Evolutionary conservation across 2,329 filamentous ascomycete genomes (phyloP).

Genomic region (Exutisphaerella laricina): DNA sequence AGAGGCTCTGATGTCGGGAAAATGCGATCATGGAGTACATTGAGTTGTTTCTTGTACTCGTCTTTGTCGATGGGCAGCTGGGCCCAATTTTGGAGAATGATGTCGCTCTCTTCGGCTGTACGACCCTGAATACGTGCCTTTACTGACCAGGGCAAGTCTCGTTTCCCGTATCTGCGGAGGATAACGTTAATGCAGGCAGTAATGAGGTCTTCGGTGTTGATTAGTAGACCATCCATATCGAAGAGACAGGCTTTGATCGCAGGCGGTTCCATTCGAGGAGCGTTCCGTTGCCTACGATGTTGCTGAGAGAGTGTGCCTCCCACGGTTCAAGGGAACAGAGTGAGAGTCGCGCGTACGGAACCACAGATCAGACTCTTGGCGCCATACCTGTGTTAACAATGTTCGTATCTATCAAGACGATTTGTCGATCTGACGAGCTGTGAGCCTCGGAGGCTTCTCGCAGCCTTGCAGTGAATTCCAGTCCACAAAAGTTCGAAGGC

Average conservation of each 20-base stretch:
- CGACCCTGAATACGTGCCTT: slow-evolving; percentile 76
- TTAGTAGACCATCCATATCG: slow-evolving; percentile 95
- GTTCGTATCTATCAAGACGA: too few relatives aligned
- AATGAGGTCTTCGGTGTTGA: slow-evolving; percentile 86
- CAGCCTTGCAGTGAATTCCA: too few relatives aligned
- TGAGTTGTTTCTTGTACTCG: slow-evolving; percentile 57
- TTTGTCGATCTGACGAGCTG: too few relatives aligned
- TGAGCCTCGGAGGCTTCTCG: too few relatives aligned
- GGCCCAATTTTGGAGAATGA: slow-evolving; percentile 71
- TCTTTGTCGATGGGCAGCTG: slow-evolving; percentile 67
- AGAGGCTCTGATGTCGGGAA: slow-evolving; percentile 69
- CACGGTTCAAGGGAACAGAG: too few relatives aligned
- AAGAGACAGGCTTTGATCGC: slow-evolving; percentile 85
- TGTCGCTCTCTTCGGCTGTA: slow-evolving; percentile 50
- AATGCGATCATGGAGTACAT: slow-evolving; percentile 58
- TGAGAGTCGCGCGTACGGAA: too few relatives aligned
- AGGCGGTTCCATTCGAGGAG: too few relatives aligned
- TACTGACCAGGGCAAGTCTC: slow-evolving; percentile 74
- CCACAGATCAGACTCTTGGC: too few relatives aligned
- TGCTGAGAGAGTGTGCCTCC: too few relatives aligned
- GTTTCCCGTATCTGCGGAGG: slow-evolving; percentile 65
- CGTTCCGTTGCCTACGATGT: too few relatives aligned
- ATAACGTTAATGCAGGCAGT: slow-evolving; percentile 73
- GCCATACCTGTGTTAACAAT: too few relatives aligned
- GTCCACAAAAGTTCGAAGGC: too few relatives aligned